Conservation (phyloP, 73 alveolate genomes). For the Effrenium voratum region DNA sequence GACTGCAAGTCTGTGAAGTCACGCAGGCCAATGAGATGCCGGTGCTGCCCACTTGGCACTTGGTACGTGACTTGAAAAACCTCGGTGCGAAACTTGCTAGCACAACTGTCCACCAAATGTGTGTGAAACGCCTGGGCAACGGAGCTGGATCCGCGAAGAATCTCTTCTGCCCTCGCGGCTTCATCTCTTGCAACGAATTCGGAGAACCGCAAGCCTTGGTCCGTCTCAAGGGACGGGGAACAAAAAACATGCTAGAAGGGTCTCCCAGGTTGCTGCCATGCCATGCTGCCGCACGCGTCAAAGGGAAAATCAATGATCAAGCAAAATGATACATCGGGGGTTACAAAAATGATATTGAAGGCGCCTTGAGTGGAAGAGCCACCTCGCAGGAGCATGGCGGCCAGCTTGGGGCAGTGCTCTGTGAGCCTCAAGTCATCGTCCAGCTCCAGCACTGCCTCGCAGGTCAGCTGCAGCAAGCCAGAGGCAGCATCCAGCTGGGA, state of each 20-base stretch:
- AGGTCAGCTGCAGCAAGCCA: neutral
- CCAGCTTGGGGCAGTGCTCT: neutral
- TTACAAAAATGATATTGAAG: too few relatives aligned
- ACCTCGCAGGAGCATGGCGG: neutral
- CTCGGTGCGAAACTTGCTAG: conserved; percentile 13
- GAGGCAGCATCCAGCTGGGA: neutral
- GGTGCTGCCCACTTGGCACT: neutral
- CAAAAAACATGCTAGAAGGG: too few relatives aligned
- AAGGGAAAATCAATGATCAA: too few relatives aligned
- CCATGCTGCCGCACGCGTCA: too few relatives aligned
- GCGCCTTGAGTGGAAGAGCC: too few relatives aligned
- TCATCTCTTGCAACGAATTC: neutral
- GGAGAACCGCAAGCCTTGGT: neutral
- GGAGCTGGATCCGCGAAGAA: neutral
- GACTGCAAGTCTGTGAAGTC: neutral
- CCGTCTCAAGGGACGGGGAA: too few relatives aligned
- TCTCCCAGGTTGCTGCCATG: too few relatives aligned
- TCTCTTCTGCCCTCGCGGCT: neutral
- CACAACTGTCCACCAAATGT: neutral
- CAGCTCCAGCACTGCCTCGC: neutral
- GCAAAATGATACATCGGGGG: too few relatives aligned
- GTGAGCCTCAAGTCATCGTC: neutral
- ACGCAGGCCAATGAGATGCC: conserved; percentile 10
- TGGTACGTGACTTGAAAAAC: neutral
- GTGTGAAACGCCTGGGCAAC: neutral